These are phyloP conservation scores for Septoria petroselini DNA, from an alignment of 2,329 filamentous ascomycete species.

Conservation along the genomic window DNA sequence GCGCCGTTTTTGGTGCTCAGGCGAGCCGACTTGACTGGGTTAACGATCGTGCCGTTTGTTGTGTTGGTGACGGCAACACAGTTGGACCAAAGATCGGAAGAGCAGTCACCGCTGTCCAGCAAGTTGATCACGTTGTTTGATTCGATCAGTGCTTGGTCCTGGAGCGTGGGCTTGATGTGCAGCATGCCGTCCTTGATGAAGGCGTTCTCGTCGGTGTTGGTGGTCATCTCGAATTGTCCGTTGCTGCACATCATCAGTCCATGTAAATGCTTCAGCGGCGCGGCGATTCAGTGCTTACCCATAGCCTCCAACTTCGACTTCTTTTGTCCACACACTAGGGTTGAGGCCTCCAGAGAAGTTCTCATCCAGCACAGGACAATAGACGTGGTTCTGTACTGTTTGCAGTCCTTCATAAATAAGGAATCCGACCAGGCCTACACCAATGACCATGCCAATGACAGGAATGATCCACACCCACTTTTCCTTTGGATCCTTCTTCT, in stretches of 20 bases:
- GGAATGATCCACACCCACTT: constrained; percentile 85
- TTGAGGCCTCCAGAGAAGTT: constrained; percentile 58
- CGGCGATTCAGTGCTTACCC: constrained; percentile 54
- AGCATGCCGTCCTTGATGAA: constrained; percentile 68
- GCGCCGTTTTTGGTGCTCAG: constrained; percentile 71
- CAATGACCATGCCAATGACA: constrained; percentile 65
- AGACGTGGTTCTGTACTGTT: constrained; percentile 70
- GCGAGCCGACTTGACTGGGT: constrained; percentile 72
- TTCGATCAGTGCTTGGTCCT: constrained; percentile 64
- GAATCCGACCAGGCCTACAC: constrained; percentile 65
- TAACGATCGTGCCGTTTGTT: constrained; percentile 73
- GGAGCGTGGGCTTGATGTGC: constrained; percentile 72
- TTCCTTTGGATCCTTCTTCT: constrained; percentile 71
- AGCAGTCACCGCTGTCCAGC: constrained; percentile 63
- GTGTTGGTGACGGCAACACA: constrained; percentile 72
- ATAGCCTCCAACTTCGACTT: constrained; percentile 71
- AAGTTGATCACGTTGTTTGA: constrained; percentile 68
- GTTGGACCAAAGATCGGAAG: constrained; percentile 56
- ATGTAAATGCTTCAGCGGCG: constrained; percentile 14
- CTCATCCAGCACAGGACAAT: constrained; percentile 66
- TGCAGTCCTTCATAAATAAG: constrained; percentile 71
- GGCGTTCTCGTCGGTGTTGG: constrained; percentile 67
- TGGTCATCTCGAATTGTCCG: constrained; percentile 77
- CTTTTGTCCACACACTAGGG: constrained; percentile 65
- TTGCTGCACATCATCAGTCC: constrained; percentile 52